Conservation (phyloP, 768 basidiomycete genomes). For the Mycena belliarum region DNA sequence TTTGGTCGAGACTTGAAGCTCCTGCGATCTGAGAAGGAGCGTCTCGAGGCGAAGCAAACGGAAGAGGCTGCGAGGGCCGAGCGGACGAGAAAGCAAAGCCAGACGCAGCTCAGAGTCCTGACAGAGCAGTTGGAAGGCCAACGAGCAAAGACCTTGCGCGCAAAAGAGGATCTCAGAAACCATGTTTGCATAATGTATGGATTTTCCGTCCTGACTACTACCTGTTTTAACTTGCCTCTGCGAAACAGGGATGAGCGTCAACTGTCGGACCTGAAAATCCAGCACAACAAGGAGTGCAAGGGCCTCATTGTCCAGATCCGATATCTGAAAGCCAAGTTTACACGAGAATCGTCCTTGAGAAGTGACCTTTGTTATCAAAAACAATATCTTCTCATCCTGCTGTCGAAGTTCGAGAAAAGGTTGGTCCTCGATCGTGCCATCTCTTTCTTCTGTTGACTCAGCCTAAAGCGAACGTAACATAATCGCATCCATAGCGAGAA, state of each 20-base stretch:
- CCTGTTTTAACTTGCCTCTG: conserved; percentile 3
- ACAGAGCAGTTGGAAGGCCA: conserved; percentile 66
- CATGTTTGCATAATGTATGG: conserved; percentile 67
- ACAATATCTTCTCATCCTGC: conserved; percentile 75
- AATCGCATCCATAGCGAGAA: conserved; percentile 71
- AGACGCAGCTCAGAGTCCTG: conserved; percentile 64
- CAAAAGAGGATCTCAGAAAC: conserved; percentile 47
- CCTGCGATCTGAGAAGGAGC: conserved; percentile 68
- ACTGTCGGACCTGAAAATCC: conserved; percentile 54
- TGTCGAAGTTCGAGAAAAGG: conserved; percentile 73
- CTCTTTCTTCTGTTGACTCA: conserved; percentile 7
- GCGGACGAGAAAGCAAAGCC: conserved; percentile 64
- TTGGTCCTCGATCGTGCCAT: conserved; percentile 31
- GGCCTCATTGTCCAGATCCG: conserved; percentile 87
- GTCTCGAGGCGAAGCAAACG: conserved; percentile 51
- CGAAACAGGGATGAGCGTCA: conserved; percentile 51
- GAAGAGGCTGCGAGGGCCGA: conserved; percentile 60
- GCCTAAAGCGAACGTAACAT: conserved; percentile 63
- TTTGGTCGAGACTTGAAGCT: conserved; percentile 78
- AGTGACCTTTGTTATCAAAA: conserved; percentile 84
- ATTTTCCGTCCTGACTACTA: neutral
- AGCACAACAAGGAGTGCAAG: conserved; percentile 87
- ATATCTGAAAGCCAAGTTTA: conserved; percentile 91
- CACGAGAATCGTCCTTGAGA: conserved; percentile 80
- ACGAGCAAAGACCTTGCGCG: conserved; percentile 47